Evolutionary conservation across 1,284 basidiomycete genomes (phyloP).

Genomic region (Cutaneotrichosporon daszewskae): DNA sequence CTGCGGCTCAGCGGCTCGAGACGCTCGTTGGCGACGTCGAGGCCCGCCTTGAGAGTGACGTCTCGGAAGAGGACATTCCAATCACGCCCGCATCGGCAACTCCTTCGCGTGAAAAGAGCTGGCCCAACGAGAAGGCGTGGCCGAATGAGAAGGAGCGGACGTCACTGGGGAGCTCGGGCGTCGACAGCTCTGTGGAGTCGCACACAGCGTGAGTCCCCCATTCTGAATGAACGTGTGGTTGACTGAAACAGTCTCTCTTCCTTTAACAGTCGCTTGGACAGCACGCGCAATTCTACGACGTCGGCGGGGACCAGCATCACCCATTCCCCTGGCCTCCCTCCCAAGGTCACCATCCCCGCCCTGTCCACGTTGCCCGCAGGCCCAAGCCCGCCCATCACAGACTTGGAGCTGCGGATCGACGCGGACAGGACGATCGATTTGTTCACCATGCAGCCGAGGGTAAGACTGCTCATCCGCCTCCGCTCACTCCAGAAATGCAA

Average conservation of each 20-base stretch:
- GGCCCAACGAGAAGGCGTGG: constrained; percentile 32
- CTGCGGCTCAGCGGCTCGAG: constrained; percentile 77
- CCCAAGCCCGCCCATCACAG: constrained; percentile 55
- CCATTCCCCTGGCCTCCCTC: constrained; percentile 30
- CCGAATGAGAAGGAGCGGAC: constrained; percentile 27
- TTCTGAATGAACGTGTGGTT: not conserved
- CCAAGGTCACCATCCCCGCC: constrained; percentile 16
- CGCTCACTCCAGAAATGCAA: constrained; percentile 64
- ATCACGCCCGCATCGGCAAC: constrained; percentile 1
- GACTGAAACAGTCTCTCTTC: constrained; percentile 32
- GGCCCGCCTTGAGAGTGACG: constrained; percentile 51
- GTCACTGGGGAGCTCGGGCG: constrained; percentile 36
- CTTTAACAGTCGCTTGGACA: constrained; percentile 40
- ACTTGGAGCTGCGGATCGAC: constrained; percentile 75
- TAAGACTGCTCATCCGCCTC: constrained; percentile 31
- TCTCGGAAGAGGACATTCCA: constrained; percentile 30
- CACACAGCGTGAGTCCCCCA: constrained; percentile 33
- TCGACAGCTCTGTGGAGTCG: constrained; percentile 35
- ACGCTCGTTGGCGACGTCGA: constrained; percentile 64
- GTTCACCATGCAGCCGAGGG: constrained; percentile 93
- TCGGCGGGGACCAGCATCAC: constrained; percentile 36
- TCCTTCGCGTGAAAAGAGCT: constrained; percentile 25
- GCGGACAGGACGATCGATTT: constrained; percentile 81
- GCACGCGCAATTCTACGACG: constrained; percentile 32
- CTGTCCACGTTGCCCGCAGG: constrained; percentile 8